Base-by-base conservation (phyloP, 176 grass and related monocot species). In the Raddia guianensis region DNA sequence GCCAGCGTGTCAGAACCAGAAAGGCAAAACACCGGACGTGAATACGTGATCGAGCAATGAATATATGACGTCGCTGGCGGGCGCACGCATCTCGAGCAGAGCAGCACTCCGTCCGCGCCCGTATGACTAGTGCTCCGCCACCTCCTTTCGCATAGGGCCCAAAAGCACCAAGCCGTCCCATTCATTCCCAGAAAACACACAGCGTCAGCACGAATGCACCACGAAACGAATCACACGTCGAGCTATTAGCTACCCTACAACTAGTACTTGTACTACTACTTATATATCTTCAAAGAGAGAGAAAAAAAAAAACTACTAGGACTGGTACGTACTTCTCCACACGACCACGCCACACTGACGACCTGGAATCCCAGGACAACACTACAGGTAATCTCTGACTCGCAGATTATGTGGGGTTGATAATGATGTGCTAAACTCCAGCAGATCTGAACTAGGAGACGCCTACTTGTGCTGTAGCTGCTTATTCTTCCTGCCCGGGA, bases 401-500 rank as follows among this genome's bases (percentile, higher is more conserved):
- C n/a, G 27, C 27, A 0, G 27, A 27, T 27, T 27, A 27, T 27
- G 27, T 27, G 27, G 27, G 27, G 27, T 1, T 27, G 27, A 27
- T 27, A 27, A 27, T 27, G 1, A 27, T 27, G 27, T 58, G 16
- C 0, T 20, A 44, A 5, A 50, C 2, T 68, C n/a, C 16, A 33
- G 70, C 63, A 40, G 1, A 59, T 79, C 50, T 67, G 50, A 40
- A 3, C 13, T 8, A 18, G 43, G 18, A 16, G 13, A 16, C 4
- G 21, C 43, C 59, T 73, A 53, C 47, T 83, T 82, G 2, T 33
- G 51, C 37, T 63, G 58, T 9, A 62, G 73, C 81, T 66, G 80
- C 80, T 78, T 27, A 27, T 27, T 83, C 81, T 89, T 83, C 90
- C 82, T 89, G 16, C 82, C 83, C 14, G 93, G 97, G 49, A 99